Conservation (phyloP, 352 stramenopile species). For the Pythium aphanidermatum region DNA sequence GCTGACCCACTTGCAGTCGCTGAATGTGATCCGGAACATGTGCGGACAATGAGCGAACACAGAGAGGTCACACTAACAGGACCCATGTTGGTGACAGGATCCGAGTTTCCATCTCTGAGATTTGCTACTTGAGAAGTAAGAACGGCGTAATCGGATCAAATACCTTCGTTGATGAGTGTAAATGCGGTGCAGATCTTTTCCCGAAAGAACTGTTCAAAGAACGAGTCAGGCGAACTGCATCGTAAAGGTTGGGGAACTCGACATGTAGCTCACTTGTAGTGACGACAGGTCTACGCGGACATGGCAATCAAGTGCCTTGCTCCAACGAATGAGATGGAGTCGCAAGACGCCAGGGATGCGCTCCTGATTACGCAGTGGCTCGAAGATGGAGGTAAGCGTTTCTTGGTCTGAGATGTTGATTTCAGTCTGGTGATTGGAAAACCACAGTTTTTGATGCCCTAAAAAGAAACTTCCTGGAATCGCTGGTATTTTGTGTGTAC, state of each 20-base stretch:
- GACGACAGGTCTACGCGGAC: conserved; percentile 26
- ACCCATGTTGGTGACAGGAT: conserved; percentile 19
- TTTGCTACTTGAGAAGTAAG: conserved; percentile 38
- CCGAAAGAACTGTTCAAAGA: conserved; percentile 29
- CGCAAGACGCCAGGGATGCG: conserved; percentile 21
- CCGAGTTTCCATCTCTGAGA: conserved; percentile 36
- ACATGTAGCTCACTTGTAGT: background rate
- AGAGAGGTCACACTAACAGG: background rate
- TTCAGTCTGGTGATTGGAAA: too few relatives aligned
- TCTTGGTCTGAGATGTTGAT: background rate
- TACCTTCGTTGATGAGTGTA: background rate
- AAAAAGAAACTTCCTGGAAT: conserved; percentile 33
- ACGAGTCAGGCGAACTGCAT: conserved; percentile 12
- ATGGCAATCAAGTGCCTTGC: conserved; percentile 37
- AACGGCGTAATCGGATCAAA: too few relatives aligned
- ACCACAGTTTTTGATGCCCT: conserved; percentile 33
- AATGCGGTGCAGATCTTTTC: conserved; percentile 25
- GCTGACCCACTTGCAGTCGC: conserved; percentile 28
- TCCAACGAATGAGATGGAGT: conserved; percentile 15
- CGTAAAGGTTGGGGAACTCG: background rate
- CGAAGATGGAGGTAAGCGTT: conserved; percentile 28
- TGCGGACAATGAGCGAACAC: too few relatives aligned
- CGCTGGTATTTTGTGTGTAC: conserved; percentile 31
- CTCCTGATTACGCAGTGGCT: conserved; percentile 29
- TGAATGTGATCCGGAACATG: conserved; percentile 44